These are phyloP conservation scores for Talaromyces amestolkiae DNA, from an alignment of 2,329 filamentous ascomycete species.

Conservation along the genomic window DNA sequence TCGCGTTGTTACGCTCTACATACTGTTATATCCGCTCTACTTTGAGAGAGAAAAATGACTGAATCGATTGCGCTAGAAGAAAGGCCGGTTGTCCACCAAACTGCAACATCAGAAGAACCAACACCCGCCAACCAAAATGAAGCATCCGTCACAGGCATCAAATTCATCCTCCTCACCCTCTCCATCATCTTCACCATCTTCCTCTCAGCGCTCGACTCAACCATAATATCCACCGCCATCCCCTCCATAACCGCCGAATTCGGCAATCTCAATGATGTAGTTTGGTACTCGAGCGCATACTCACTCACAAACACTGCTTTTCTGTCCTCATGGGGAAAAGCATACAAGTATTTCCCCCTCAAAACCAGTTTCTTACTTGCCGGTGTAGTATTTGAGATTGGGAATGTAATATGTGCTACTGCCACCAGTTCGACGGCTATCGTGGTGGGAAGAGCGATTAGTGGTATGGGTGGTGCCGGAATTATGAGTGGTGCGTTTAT, in stretches of 20 bases:
- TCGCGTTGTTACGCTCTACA: background rate
- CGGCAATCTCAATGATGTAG: constrained; percentile 30
- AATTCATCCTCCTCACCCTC: constrained; percentile 3
- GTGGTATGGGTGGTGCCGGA: constrained; percentile 37
- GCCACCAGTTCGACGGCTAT: constrained; percentile 34
- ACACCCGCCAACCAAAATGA: background rate
- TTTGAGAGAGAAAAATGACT: background rate
- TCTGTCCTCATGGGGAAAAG: constrained; percentile 47
- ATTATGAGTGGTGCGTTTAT: constrained; percentile 32
- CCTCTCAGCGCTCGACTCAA: constrained; percentile 18
- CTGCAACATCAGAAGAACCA: background rate
- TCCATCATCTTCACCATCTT: constrained; percentile 15
- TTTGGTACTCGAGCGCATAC: constrained; percentile 38
- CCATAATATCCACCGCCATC: constrained; percentile 35
- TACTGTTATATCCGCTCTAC: background rate
- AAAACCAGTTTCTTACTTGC: constrained; percentile 19
- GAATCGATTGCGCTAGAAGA: background rate
- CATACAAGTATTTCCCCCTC: constrained; percentile 45
- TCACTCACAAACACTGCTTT: constrained; percentile 36
- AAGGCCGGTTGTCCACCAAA: background rate
- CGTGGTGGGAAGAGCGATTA: constrained; percentile 38
- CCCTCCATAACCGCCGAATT: constrained; percentile 29
- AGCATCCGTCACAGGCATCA: background rate
- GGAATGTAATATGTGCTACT: constrained; percentile 38
- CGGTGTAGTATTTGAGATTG: constrained; percentile 37